Base-by-base conservation (phyloP, 2,329 filamentous ascomycete genomes). In the Tolypocladium amazonense region DNA sequence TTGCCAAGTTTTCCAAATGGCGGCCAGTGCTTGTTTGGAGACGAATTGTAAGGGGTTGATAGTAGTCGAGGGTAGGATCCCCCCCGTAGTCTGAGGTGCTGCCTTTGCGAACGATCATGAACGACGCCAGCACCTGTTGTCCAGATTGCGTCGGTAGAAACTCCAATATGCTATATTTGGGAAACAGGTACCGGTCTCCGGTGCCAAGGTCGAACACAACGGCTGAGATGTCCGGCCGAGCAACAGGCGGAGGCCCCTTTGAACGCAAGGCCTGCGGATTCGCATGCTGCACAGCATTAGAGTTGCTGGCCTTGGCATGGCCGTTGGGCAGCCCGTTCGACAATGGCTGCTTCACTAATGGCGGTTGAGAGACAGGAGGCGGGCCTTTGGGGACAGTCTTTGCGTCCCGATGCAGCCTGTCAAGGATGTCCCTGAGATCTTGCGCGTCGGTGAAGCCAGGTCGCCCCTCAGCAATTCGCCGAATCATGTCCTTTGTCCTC, bases 111-210 rank as follows among this genome's bases (percentile, higher is more conserved):
- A 90, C 88, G 61, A 92, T 85, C 14, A 94, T 76, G 68, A 93
- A 94, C 1, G 88, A 92, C 3, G 87, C 87, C 52, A 91, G 81
- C 2, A 89, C 81, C 60, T 86, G 80, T 57, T 84, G 82, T 2
- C 82, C 82, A 4, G 77, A 72, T 12, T 76, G 68, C 2, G 71
- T 68, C 9, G 73, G 71, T 1, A 86, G 75, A 67, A 84, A 86
- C 69, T 94, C 89, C 56, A 93, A 71, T 39, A 93, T 87, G 71
- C 87, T 89, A 69, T 89, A 88, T 65, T 87, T 89, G 2, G 90
- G 90, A 63, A 94, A 92, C 56, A 90, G 75, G 69, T 89, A 92
- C 33, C 89, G 83, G 70, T 93, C 89, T 54, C 88, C 88, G 3
- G 77, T 84, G 39, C 86, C 86, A 70, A 90, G 90, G 65, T 90